Conservation (phyloP, 2,329 filamentous ascomycete genomes). For the Fusarium compactum region DNA sequence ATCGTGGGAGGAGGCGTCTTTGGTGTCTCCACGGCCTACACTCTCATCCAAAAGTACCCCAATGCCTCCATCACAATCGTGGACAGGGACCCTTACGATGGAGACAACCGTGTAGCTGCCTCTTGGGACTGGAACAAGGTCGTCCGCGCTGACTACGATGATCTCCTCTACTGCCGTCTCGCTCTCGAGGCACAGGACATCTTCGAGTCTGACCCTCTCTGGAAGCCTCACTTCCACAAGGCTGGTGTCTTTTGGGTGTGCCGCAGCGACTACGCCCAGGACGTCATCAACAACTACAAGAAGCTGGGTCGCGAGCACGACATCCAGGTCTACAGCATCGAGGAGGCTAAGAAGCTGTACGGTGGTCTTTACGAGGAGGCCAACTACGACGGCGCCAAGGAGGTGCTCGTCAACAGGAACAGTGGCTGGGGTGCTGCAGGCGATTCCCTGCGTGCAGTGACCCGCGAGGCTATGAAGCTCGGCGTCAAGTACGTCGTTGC, state of each 20-base stretch:
- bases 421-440: constrained; percentile 75
- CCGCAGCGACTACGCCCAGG: constrained; percentile 61
- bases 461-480: constrained; percentile 62
- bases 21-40: constrained; percentile 73
- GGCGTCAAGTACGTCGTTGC: constrained; percentile 70
- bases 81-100: constrained; percentile 66
- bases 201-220: constrained; percentile 69
- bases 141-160: constrained; percentile 52
- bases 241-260: constrained; percentile 70
- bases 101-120: constrained; percentile 65
- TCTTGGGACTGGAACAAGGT: constrained; percentile 68
- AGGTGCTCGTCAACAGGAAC: constrained; percentile 70
- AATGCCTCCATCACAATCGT: constrained; percentile 66
- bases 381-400: constrained; percentile 69
- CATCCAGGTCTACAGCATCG: constrained; percentile 59
- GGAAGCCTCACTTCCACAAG: constrained; percentile 68
- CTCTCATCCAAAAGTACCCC: constrained; percentile 66
- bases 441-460: constrained; percentile 67
- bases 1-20: constrained; percentile 76
- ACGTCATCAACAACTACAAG: constrained; percentile 67
- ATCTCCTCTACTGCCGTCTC: constrained; percentile 72
- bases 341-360: constrained; percentile 63
- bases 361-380: constrained; percentile 70
- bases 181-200: constrained; percentile 74
- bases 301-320: constrained; percentile 56